phyloP scores from a whole-genome alignment of 2,329 filamentous ascomycete species.

The Aspergillus tanneri region DNA sequence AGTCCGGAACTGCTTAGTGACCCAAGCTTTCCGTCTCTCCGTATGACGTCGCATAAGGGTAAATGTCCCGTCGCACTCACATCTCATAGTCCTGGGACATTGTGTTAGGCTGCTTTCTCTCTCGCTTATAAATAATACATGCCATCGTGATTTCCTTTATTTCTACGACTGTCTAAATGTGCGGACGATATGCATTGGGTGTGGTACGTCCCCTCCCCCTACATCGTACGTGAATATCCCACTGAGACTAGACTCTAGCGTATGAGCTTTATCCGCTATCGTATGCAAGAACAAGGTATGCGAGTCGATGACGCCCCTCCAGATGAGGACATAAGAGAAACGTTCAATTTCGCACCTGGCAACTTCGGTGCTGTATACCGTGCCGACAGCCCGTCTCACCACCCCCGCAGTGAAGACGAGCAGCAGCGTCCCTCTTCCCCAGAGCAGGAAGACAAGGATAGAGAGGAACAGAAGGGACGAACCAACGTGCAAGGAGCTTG shows the following conservation, averaged over 20 bases:
- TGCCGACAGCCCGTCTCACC: constrained; percentile 65
- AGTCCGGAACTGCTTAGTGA: too few relatives aligned
- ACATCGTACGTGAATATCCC: background rate
- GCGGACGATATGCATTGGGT: constrained; percentile 65
- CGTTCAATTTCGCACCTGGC: constrained; percentile 90
- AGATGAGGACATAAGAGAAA: constrained; percentile 70
- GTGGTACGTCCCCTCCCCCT: constrained; percentile 45
- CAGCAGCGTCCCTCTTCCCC: constrained; percentile 15
- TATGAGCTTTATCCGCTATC: constrained; percentile 70
- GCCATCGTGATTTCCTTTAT: background rate
- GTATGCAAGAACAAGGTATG: constrained; percentile 73
- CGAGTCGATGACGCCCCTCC: constrained; percentile 67
- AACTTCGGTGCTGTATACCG: constrained; percentile 83
- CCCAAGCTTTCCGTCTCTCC: too few relatives aligned
- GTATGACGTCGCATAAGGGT: too few relatives aligned
- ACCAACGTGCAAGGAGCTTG: too few relatives aligned
- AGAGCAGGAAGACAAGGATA: constrained; percentile 12
- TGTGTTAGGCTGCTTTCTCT: too few relatives aligned
- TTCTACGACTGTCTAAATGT: constrained; percentile 52
- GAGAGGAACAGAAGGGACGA: constrained; percentile 9
- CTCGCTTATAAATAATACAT: background rate
- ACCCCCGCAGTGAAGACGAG: constrained; percentile 29
- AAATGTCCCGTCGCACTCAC: too few relatives aligned
- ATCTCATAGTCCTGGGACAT: too few relatives aligned
- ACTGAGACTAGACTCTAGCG: constrained; percentile 52